Evolutionary conservation across 768 basidiomycete species (phyloP).

Genomic region (Pluteus cervinus): DNA sequence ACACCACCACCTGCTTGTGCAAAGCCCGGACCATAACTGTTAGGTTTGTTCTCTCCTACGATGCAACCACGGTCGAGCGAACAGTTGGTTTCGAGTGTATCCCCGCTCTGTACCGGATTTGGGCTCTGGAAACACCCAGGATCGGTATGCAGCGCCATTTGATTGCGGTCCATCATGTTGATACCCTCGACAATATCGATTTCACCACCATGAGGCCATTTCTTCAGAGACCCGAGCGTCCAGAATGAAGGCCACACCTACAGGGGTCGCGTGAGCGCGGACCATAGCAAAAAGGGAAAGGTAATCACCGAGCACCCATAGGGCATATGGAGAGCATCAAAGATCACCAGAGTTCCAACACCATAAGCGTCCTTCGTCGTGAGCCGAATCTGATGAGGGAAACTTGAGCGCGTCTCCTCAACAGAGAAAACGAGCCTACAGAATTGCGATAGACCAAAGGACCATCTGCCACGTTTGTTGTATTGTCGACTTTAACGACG

Average conservation of each 20-base stretch:
- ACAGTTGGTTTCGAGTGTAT: constrained; percentile 49
- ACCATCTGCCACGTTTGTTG: constrained; percentile 36
- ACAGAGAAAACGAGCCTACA: constrained; percentile 29
- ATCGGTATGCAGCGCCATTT: constrained; percentile 74
- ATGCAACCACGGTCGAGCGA: constrained; percentile 59
- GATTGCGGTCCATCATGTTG: constrained; percentile 63
- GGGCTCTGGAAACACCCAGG: constrained; percentile 32
- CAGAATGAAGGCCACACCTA: constrained; percentile 48
- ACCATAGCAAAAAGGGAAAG: not conserved
- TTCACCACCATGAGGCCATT: constrained; percentile 42
- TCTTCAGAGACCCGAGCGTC: constrained; percentile 33
- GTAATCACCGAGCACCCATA: constrained; percentile 46
- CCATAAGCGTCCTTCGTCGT: constrained; percentile 36
- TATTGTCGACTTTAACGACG: constrained; percentile 72
- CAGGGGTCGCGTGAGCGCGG: not conserved
- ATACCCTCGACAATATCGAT: constrained; percentile 78
- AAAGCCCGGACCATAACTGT: constrained; percentile 66
- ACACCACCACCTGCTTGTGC: constrained; percentile 68
- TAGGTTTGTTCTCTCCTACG: constrained; percentile 48
- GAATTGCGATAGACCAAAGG: constrained; percentile 32
- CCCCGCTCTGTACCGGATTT: constrained; percentile 39
- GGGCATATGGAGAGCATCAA: constrained; percentile 41
- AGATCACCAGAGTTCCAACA: constrained; percentile 37
- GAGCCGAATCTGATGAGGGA: constrained; percentile 31
- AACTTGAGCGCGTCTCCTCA: not conserved